A percentile compares a stretch with the other conserved stretches of the same genome.
phyloP scores from a whole-genome alignment of 2,329 filamentous ascomycete genomes.

The Thelonectria discophora region DNA sequence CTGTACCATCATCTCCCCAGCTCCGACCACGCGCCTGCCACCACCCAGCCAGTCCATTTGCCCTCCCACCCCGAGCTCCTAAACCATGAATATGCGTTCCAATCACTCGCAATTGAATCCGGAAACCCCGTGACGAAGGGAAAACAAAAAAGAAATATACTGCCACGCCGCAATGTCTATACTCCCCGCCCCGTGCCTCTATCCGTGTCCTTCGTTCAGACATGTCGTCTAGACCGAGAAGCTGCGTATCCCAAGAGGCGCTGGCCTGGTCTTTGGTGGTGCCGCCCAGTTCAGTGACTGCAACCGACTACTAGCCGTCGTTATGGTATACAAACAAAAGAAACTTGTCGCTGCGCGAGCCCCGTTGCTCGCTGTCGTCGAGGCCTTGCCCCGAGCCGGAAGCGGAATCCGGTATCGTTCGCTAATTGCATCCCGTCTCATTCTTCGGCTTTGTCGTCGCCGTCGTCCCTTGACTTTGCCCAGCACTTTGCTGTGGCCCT shows the following conservation, averaged over 20 bases:
- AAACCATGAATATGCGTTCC: neutral
- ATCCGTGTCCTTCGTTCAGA: constrained; percentile 40
- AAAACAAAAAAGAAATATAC: neutral
- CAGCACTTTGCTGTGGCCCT: constrained; percentile 13
- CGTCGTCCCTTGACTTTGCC: constrained; percentile 2
- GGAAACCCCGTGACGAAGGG: too few species aligned
- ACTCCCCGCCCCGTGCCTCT: constrained; percentile 40
- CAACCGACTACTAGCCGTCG: constrained; percentile 35
- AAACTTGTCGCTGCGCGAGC: constrained; percentile 19
- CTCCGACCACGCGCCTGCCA: neutral
- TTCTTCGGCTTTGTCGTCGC: constrained; percentile 11
- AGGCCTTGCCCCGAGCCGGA: constrained; percentile 21
- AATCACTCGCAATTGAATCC: too few species aligned
- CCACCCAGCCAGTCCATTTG: neutral
- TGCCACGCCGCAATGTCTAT: constrained; percentile 30
- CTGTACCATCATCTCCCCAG: constrained; percentile 1
- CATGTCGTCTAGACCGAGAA: constrained; percentile 33
- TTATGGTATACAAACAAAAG: constrained; percentile 41
- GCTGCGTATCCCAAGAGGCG: constrained; percentile 33
- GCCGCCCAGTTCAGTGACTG: constrained; percentile 17
- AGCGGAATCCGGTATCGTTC: constrained; percentile 17
- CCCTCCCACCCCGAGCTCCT: neutral
- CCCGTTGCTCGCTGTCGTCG: constrained; percentile 10
- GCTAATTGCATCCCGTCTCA: constrained; percentile 12
- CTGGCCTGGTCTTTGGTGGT: constrained; percentile 13